Evolutionary conservation across 495 filamentous ascomycete species (phyloP).

Genomic region (Polyplosphaeria fusca): DNA sequence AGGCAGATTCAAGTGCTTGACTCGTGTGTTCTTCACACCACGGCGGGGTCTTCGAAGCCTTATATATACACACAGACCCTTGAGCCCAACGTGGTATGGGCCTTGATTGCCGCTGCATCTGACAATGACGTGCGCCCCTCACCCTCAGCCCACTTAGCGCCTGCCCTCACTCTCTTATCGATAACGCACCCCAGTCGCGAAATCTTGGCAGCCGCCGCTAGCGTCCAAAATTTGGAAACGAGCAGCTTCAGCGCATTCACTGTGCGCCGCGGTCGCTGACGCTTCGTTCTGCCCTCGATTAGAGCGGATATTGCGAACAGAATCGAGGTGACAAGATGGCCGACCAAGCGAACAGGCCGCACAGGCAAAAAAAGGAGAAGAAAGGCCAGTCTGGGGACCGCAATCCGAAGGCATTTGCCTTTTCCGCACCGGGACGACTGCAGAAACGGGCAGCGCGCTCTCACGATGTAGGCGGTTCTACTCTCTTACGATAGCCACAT

Average conservation of each 20-base stretch:
- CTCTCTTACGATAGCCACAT: neutral
- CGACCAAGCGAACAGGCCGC: slow-evolving; percentile 85
- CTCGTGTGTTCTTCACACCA: too few relatives aligned
- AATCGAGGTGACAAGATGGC: slow-evolving; percentile 49
- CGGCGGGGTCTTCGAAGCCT: too few relatives aligned
- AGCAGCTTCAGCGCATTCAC: neutral
- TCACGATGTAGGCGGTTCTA: slow-evolving; percentile 68
- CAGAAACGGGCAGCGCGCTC: slow-evolving; percentile 81
- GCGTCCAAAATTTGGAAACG: slow-evolving; percentile 25
- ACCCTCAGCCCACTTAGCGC: slow-evolving; percentile 1
- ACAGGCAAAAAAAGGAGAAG: slow-evolving; percentile 87
- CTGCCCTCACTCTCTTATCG: slow-evolving; percentile 15
- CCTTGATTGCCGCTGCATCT: slow-evolving; percentile 21
- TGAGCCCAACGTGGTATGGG: slow-evolving; percentile 2
- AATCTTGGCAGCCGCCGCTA: slow-evolving; percentile 26
- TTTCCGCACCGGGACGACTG: slow-evolving; percentile 78
- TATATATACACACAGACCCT: slow-evolving; percentile 16
- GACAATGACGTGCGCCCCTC: slow-evolving; percentile 18
- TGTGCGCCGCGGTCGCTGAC: too few relatives aligned
- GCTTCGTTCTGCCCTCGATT: too few relatives aligned
- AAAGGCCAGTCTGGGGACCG: slow-evolving; percentile 66
- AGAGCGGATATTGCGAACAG: too few relatives aligned
- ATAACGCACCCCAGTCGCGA: slow-evolving; percentile 16
- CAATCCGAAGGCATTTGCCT: slow-evolving; percentile 92
- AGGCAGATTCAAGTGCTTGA: too few relatives aligned